These are phyloP conservation scores for Xylaria polymorpha DNA, from an alignment of 2,329 filamentous ascomycete species.

Conservation along the genomic window DNA sequence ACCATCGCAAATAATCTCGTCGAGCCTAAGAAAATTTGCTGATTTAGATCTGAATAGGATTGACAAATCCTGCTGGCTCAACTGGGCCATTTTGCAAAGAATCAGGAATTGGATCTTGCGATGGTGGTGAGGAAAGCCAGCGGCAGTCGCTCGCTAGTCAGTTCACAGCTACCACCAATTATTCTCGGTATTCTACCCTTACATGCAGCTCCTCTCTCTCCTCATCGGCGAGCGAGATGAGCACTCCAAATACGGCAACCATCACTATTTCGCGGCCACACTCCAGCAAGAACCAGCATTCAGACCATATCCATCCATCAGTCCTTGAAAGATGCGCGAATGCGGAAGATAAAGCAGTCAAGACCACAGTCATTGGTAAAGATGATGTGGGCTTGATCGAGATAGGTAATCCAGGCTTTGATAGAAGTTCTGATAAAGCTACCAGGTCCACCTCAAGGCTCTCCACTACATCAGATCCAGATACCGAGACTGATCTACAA, in stretches of 20 bases:
- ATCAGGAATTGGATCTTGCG: constrained; percentile 18
- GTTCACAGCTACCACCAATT: constrained; percentile 35
- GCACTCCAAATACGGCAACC: constrained; percentile 24
- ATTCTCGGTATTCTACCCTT: constrained; percentile 37
- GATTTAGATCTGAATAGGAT: constrained; percentile 20
- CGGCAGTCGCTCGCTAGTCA: constrained; percentile 38
- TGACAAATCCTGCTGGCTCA: constrained; percentile 2
- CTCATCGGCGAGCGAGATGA: constrained; percentile 40
- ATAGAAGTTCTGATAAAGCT: constrained; percentile 1
- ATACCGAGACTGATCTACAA: constrained; percentile 16
- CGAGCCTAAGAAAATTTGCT: constrained; percentile 1
- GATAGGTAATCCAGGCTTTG: not conserved
- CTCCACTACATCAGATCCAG: constrained; percentile 9
- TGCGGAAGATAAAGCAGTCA: not conserved
- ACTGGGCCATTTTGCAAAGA: constrained; percentile 11
- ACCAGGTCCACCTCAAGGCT: constrained; percentile 2
- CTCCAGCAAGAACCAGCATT: not conserved
- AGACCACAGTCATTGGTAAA: not conserved
- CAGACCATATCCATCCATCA: not conserved
- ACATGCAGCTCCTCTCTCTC: constrained; percentile 34
- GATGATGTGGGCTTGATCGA: not conserved
- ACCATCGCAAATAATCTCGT: not conserved
- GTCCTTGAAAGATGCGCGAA: constrained; percentile 4
- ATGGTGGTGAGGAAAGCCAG: constrained; percentile 23
- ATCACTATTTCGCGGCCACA: constrained; percentile 16